Evolutionary conservation across 73 alveolate genomes (phyloP), one percentile per base, ranked within the genome.

Genomic region (Symbiodinium natans): DNA sequence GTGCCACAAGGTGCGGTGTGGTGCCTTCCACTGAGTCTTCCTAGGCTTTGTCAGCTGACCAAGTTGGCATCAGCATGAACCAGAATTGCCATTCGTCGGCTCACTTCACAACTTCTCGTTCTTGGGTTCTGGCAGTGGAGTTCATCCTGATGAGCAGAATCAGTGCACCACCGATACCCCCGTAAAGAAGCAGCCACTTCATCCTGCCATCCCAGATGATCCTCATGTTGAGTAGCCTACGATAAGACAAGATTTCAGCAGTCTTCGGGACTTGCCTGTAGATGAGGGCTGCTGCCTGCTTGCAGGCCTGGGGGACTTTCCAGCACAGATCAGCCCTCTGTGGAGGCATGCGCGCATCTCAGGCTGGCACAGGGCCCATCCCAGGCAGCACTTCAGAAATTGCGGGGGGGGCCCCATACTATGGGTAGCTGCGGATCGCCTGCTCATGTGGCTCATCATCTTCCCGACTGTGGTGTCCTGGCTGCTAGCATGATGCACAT

Each of bases 291-390:
- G n/a, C n/a, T n/a, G n/a, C n/a, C 80, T 63, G 80, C 80, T 63
- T 63, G 80, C 4, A 63, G 80, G 80, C 80, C 80, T 63, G 80
- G 80, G 71, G 6, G n/a, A n/a, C n/a, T n/a, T n/a, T n/a, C n/a
- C n/a, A n/a, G n/a, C n/a, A 52, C 71, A 11, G n/a, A n/a, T n/a
- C n/a, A n/a, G n/a, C n/a, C n/a, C n/a, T n/a, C n/a, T n/a, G n/a
- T n/a, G n/a, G n/a, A n/a, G n/a, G n/a, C n/a, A 4, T 4, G 21
- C 68, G 13, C 71, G 17, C 71, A 7, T 63, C 80, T 63, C 38
- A 63, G 80, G 38, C 33, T 13, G 4, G 40, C 4, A n/a, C 80
- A 23, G 36, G 80, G 27, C 27, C 80, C 80, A 63, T 63, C 40
- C n/a, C 19, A 25, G 38, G 17, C 36, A 29, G 77, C 15, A 27